Evolutionary conservation across 768 basidiomycete genomes (phyloP), one percentile per base, ranked within the genome.

Genomic region (Trametes maxima): DNA sequence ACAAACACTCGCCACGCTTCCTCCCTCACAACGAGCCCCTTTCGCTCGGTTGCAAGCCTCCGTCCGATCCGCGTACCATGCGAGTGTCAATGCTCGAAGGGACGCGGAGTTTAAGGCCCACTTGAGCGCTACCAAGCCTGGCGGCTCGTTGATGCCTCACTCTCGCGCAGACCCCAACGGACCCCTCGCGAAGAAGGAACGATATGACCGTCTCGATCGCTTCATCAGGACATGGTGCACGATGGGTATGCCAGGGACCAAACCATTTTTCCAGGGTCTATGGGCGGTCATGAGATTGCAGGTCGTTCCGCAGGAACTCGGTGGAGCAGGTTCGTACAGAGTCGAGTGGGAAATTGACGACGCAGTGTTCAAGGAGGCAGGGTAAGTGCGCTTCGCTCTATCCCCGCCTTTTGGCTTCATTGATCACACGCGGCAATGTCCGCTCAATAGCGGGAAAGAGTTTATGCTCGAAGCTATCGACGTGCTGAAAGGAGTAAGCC

Each of bases 301-400:
- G 71, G 85, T 87, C 44, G 81, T 95, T 46, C 92, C 93, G 50
- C 85, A 87, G 70, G 81, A 83, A 46, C 79, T 92, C 42, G 93
- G 94, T 47, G 94, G 94, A 55, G 90, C 90, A 36, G 94, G 92
- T 47, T 73, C 74, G 35, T 79, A 78, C 67, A 79, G 83, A 67
- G 86, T 95, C 55, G 83, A 90, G 68, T 96, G 94, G 94, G 92
- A 94, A 77, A 78, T 95, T 21, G 94, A 96, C 73, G 94, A 96
- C 78, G 93, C 93, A 19, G 92, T 95, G 16, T 93, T 95, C 77
- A 89, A 94, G 70, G 94, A 96, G 76, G 85, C 93, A 65, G 94
- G 91, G 94, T 94, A 80, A 80, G 94, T 84, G 35, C 36, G 39
- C 35, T 46, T 55, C 35, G 40, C 53, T 60, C 19, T 59, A 50